Percentiles rank a stretch among this genome's conserved stretches.
Conservation (phyloP, 306 rosid species). For the Sphenostylis stenocarpa region DNA sequence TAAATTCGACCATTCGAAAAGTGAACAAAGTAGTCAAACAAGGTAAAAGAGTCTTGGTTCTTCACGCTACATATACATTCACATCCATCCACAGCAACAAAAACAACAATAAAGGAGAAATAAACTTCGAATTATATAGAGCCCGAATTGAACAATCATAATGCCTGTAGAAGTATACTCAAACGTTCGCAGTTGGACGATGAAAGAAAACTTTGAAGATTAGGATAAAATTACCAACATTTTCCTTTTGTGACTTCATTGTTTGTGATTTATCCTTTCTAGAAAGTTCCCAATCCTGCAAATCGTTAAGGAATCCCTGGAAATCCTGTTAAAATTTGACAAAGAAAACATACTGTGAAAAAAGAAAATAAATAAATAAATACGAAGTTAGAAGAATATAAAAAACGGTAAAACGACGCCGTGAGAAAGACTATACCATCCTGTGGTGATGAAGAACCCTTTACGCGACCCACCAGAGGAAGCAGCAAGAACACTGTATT, state of each 20-base stretch:
- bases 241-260: conserved; percentile 49
- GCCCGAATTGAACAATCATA: not conserved
- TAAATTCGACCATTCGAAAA: not conserved
- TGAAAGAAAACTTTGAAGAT: conserved; percentile 2
- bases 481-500: not conserved
- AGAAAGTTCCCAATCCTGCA: conserved; percentile 97
- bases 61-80: conserved; percentile 5
- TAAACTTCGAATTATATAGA: not conserved
- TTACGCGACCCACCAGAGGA: not conserved
- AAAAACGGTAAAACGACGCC: not conserved
- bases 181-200: not conserved
- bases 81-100: not conserved
- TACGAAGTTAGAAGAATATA: not conserved
- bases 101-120: not conserved
- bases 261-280: conserved; percentile 58
- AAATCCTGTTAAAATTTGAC: conserved; percentile 56
- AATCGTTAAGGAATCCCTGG: conserved; percentile 88
- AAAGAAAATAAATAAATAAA: no score
- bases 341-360: not conserved
- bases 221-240: conserved; percentile 47
- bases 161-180: not conserved
- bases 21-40: not conserved
- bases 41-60: not conserved
- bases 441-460: not conserved
- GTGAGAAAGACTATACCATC: conserved; percentile 21